Percentiles rank a stretch among this genome's conserved stretches.
Evolutionary conservation across 768 basidiomycete genomes (phyloP).

Genomic region (Lyophyllum shimeji): DNA sequence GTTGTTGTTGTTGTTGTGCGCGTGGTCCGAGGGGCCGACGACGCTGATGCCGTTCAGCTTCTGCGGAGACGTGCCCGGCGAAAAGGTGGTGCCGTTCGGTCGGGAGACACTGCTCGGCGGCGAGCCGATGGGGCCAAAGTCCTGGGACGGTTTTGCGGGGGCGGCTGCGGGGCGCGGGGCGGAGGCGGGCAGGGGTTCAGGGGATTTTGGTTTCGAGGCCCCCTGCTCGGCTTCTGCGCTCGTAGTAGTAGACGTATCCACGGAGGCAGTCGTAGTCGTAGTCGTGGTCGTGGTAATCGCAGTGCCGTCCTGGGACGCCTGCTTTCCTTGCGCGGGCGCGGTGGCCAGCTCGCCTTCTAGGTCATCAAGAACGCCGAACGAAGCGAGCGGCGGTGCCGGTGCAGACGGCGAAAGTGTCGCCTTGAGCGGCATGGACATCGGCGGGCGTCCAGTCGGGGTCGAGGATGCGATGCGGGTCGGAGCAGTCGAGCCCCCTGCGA

Average conservation of each 20-base stretch:
- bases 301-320: conserved; percentile 18
- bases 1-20: too few relatives aligned
- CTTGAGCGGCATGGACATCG: conserved; percentile 68
- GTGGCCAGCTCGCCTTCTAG: conserved; percentile 41
- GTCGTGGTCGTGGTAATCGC: background rate
- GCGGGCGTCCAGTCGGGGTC: conserved; percentile 46
- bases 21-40: conserved; percentile 30
- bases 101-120: conserved; percentile 54
- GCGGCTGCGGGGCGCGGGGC: conserved; percentile 50
- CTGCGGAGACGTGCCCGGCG: conserved; percentile 61
- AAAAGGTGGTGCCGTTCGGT: conserved; percentile 33
- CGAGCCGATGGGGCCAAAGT: conserved; percentile 84
- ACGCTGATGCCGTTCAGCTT: conserved; percentile 27
- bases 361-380: conserved; percentile 67
- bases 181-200: conserved; percentile 54
- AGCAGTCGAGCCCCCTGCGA: conserved; percentile 63
- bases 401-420: conserved; percentile 74
- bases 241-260: background rate
- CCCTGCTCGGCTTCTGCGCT: background rate
- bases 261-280: conserved; percentile 2
- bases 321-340: conserved; percentile 41
- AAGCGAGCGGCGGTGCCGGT: conserved; percentile 75
- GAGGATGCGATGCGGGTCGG: conserved; percentile 52
- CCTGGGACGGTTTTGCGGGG: conserved; percentile 34
- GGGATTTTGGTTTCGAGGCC: conserved; percentile 32